A percentile compares a stretch with the other conserved stretches of the same genome.
Conservation (phyloP, 2,329 filamentous ascomycete genomes). For the Fusarium sp. region DNA sequence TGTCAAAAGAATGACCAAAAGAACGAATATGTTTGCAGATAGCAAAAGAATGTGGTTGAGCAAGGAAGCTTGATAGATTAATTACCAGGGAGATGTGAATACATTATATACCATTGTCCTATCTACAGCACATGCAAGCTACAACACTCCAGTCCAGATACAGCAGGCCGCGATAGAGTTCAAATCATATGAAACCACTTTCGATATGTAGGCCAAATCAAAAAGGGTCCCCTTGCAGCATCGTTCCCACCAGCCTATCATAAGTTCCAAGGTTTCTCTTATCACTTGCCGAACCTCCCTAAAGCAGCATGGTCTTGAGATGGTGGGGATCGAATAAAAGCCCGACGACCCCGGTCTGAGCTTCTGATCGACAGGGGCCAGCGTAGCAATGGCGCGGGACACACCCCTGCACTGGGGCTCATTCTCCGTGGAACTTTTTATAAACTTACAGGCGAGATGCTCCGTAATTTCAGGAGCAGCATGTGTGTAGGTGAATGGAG, state of each 20-base stretch:
- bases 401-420: background rate
- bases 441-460: background rate
- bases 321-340: background rate
- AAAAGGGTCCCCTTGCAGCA: background rate
- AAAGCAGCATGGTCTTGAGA: background rate
- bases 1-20: conserved; percentile 14
- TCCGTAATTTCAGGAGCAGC: background rate
- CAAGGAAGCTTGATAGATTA: conserved; percentile 14
- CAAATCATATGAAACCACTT: background rate
- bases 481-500: background rate
- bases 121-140: background rate
- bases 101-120: conserved; percentile 1
- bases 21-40: conserved; percentile 3
- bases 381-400: background rate
- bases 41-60: conserved; percentile 6
- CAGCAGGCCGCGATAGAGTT: background rate
- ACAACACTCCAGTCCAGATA: background rate
- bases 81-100: conserved; percentile 1
- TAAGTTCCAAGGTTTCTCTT: background rate
- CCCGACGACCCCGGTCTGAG: background rate
- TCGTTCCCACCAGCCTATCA: background rate
- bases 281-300: background rate
- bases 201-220: background rate
- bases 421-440: background rate
- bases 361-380: background rate